phyloP scores from a whole-genome alignment of 352 stramenopile genomes.

The Phytopythium delawarense region DNA sequence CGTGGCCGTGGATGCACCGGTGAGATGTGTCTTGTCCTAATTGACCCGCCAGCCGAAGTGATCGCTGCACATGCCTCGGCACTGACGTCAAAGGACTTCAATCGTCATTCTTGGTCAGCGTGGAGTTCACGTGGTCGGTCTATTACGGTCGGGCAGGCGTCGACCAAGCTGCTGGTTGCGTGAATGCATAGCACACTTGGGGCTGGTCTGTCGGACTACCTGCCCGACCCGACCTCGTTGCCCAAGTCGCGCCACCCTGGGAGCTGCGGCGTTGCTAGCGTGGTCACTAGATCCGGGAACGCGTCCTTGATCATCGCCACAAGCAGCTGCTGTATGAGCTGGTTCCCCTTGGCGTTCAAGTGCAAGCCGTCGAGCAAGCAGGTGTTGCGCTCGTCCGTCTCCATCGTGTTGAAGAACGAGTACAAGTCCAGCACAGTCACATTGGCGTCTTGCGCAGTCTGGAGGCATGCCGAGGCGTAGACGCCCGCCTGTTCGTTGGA shows the following conservation, averaged over 20 bases:
- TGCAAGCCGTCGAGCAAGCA: conserved; percentile 46
- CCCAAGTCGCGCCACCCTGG: conserved; percentile 17
- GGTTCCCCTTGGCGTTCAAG: conserved; percentile 43
- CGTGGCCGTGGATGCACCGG: too few species aligned
- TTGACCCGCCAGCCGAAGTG: too few species aligned
- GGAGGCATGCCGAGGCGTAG: conserved; percentile 38
- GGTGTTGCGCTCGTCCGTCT: conserved; percentile 18
- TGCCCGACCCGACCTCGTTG: background rate
- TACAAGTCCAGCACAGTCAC: conserved; percentile 37
- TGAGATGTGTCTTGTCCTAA: too few species aligned
- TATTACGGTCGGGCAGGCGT: too few species aligned
- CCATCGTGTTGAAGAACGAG: conserved; percentile 35
- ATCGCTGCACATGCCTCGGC: too few species aligned
- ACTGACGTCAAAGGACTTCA: too few species aligned
- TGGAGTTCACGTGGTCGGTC: too few species aligned
- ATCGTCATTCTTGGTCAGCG: too few species aligned
- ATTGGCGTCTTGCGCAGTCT: conserved; percentile 16
- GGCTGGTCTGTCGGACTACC: too few species aligned
- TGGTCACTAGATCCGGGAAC: conserved; percentile 15
- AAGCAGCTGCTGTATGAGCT: conserved; percentile 30
- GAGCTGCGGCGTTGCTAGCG: conserved; percentile 10
- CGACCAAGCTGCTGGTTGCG: too few species aligned
- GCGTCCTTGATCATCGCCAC: conserved; percentile 19
- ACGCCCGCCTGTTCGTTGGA: conserved; percentile 26
- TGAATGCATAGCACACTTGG: too few species aligned